Evolutionary conservation across 148 eudicot species (phyloP), one percentile per base, ranked within the genome.

Genomic region (Amaranthus hypochondriacus): DNA sequence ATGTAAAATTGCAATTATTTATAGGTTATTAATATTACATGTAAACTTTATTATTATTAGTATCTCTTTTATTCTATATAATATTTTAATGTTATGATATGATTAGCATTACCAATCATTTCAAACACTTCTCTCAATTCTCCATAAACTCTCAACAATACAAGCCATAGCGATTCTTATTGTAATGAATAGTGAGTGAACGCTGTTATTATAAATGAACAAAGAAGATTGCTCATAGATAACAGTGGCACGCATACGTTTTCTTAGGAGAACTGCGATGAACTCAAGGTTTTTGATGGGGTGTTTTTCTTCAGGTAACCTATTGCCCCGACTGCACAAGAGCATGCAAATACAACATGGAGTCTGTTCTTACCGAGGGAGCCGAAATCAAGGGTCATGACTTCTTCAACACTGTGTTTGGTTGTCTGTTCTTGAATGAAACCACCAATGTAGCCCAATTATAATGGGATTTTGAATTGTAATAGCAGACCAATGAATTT

Each of bases 271-370:
- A 56, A 70, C 47, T n/a, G 62, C 14, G 56, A 4, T 54, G 48
- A 5, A 56, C 66, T 14, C 11, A 7, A 65, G 0, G 12, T 47
- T 49, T 62, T 5, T 14, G 18, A 46, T 9, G 2, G 7, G 48
- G 9, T 42, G 58, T n/a, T 46, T 66, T 55, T 15, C 0, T 70
- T 61, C 81, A 95, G 99, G 97, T 95, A 39, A 90, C 99, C 13
- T 95, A 95, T 73, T 95, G 99, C 75, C 99, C 96, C 2, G 97
- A 95, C 76, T 92, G 97, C 78, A 86, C 79, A 43, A 88, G 99
- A 78, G 98, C 96, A 21, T 89, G 93, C 88, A 89, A 78, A 70
- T 89, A 86, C 72, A 96, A 94, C 62, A 87, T 77, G 58, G 78
- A 85, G 68, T 64, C 92, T 6, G 28, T 85, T 21, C 48, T 78